phyloP scores from a whole-genome alignment of 805 yeast genomes.

The Scheffersomyces spartinae region DNA sequence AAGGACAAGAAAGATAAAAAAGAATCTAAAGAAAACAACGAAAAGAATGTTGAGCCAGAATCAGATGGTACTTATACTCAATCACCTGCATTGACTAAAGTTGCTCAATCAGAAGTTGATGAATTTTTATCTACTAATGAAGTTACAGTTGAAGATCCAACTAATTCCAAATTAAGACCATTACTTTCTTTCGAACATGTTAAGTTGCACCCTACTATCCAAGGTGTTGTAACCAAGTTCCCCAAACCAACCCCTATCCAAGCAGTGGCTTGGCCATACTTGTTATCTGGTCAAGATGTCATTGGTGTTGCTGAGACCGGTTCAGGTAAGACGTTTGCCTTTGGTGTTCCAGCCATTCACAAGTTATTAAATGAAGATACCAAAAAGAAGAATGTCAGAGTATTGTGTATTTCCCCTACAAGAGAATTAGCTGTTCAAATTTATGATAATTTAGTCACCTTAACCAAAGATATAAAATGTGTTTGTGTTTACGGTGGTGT shows the following conservation, averaged over 20 bases:
- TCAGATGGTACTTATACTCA: constrained; percentile 20
- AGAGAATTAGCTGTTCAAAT: constrained; percentile 95
- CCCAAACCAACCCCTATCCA: constrained; percentile 94
- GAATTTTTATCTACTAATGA: constrained; percentile 59
- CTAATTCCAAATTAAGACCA: constrained; percentile 44
- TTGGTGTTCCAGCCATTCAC: constrained; percentile 93
- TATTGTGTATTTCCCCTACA: constrained; percentile 87
- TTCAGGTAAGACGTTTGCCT: constrained; percentile 94
- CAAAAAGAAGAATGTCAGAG: constrained; percentile 45
- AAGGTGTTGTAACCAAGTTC: constrained; percentile 54
- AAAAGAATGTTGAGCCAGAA: constrained; percentile 6
- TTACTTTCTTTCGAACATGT: constrained; percentile 56
- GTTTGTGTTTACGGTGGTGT: constrained; percentile 97
- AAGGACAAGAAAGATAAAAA: constrained; percentile 3
- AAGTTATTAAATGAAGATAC: constrained; percentile 39
- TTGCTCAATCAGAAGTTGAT: constrained; percentile 46
- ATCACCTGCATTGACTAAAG: constrained; percentile 23
- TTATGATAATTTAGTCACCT: constrained; percentile 63
- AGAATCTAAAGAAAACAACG: constrained; percentile 6
- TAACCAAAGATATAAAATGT: constrained; percentile 57
- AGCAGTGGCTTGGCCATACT: constrained; percentile 88
- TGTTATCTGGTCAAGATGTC: constrained; percentile 69
- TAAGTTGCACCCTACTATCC: constrained; percentile 39
- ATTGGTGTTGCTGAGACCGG: constrained; percentile 98
- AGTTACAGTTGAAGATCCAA: constrained; percentile 67